These are phyloP conservation scores for Scytalidium sp. DNA, from an alignment of 2,329 filamentous ascomycete genomes.

Conservation along the genomic window DNA sequence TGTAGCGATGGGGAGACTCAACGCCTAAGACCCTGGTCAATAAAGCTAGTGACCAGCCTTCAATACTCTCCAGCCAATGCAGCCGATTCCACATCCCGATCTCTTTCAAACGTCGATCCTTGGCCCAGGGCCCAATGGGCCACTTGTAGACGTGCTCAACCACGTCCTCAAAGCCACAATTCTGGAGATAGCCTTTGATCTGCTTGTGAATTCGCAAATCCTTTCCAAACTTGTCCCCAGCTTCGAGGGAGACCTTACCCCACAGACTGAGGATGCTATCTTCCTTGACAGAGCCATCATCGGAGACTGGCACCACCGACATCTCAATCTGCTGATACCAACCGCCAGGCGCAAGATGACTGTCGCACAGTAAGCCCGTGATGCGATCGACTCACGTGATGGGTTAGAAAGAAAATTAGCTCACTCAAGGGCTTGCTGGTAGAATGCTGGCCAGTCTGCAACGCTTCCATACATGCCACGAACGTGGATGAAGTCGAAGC, in stretches of 20 bases:
- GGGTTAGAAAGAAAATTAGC: constrained; percentile 18
- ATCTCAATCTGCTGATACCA: constrained; percentile 30
- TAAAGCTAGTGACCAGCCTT: constrained; percentile 20
- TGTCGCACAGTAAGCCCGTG: no score
- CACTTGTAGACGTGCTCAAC: constrained; percentile 22
- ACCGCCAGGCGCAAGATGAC: constrained; percentile 33
- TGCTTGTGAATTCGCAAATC: constrained; percentile 27
- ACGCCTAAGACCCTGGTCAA: constrained; percentile 21
- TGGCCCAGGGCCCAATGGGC: constrained; percentile 31
- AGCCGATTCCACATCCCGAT: constrained; percentile 20
- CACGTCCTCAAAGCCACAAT: constrained; percentile 29
- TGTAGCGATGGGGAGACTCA: background rate
- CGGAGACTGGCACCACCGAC: constrained; percentile 30
- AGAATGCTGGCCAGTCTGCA: constrained; percentile 51
- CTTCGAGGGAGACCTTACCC: constrained; percentile 36
- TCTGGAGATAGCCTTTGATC: constrained; percentile 18
- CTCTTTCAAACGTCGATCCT: constrained; percentile 25
- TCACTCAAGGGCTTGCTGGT: constrained; percentile 47
- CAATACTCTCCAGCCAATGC: constrained; percentile 20
- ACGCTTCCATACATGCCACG: constrained; percentile 56
- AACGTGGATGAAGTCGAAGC: constrained; percentile 59
- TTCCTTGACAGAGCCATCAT: constrained; percentile 41
- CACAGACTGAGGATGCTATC: constrained; percentile 38
- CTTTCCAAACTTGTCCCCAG: constrained; percentile 34
- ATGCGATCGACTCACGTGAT: constrained; percentile 17